A percentile compares a stretch with the other conserved stretches of the same genome.
phyloP scores from a whole-genome alignment of 805 yeast species.

The Teunomyces aglyptinius region DNA sequence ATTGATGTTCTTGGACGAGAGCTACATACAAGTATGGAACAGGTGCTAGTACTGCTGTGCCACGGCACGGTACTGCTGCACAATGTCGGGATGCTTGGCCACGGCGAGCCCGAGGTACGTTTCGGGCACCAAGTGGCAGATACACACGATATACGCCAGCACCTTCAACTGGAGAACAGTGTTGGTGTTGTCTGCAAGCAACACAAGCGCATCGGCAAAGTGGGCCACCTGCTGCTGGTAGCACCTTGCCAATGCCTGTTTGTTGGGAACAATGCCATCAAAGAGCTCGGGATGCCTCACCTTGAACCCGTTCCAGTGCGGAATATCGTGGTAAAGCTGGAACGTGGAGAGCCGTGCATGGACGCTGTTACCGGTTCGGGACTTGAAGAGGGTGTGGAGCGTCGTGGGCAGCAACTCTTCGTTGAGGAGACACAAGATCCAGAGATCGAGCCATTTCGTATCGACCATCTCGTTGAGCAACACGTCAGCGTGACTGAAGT shows the following conservation, averaged over 20 bases:
- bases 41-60: slow-evolving; percentile 6
- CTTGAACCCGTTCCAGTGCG: slow-evolving; percentile 26
- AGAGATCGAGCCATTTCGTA: slow-evolving; percentile 49
- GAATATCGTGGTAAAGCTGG: slow-evolving; percentile 20
- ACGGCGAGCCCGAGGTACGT: slow-evolving; percentile 19
- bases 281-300: slow-evolving; percentile 27
- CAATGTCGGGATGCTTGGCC: slow-evolving; percentile 4
- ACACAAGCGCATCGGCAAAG: slow-evolving; percentile 12
- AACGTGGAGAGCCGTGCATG: slow-evolving; percentile 6
- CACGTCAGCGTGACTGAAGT: slow-evolving; percentile 6
- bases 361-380: slow-evolving; percentile 4
- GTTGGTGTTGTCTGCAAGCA: slow-evolving; percentile 4
- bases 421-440: slow-evolving; percentile 33
- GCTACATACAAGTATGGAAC: slow-evolving; percentile 67
- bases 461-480: slow-evolving; percentile 40
- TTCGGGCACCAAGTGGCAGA: slow-evolving; percentile 15
- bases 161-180: slow-evolving; percentile 14
- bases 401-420: slow-evolving; percentile 14
- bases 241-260: slow-evolving; percentile 1
- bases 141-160: slow-evolving; percentile 13
- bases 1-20: slow-evolving; percentile 58
- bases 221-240: slow-evolving; percentile 9
- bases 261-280: slow-evolving; percentile 1
- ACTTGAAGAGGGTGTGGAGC: too few relatives aligned
- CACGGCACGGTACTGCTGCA: slow-evolving; percentile 7